Base-by-base conservation (phyloP, 2,329 filamentous ascomycete genomes). In the Metarhizium anisopliae region DNA sequence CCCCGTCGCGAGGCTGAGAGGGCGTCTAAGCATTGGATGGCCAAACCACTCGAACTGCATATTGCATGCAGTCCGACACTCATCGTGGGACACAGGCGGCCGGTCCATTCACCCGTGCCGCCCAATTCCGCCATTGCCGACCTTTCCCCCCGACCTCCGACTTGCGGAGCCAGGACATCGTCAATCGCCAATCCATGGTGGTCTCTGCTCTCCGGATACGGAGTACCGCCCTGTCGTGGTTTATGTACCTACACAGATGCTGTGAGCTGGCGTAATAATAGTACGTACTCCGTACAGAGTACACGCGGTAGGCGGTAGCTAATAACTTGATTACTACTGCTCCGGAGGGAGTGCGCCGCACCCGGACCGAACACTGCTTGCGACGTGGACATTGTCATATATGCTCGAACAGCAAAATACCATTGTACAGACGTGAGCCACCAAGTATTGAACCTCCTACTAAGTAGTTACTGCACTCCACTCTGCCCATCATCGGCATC, bases 71-170 rank as follows among this genome's bases (percentile, higher is more conserved):
- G 18, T 49, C 51, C 43, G 47, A 47, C 55, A 36, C 45, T 51
- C 29, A 45, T 32, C 10, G 51, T 38, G 43, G 32, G 42, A 45
- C 42, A 8, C 5, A 16, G 6, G 7, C 42, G 42, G n/a, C 42
- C 42, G 43, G 11, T 25, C 55, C 50, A 49, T 58, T 57, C 53
- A 57, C 56, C 59, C 59, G 60, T 60, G 59, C 59, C 57, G 57
- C 54, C 47, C 30, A 53, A 59, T 59, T 55, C 59, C 59, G 60
- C 47, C 36, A 38, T 51, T 55, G 50, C 55, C 55, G 58, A 53
- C 40, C 29, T 8, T 53, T 52, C 36, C 45, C 45, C 52, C 14
- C 45, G 2, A 32, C 52, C 13, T 18, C 35, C 52, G 32, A 50
- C 43, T 25, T 20, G 14, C 45, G 51, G 20, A 18, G 51, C 51